Conservation (phyloP, 768 basidiomycete species). For the Hericium alpestre region DNA sequence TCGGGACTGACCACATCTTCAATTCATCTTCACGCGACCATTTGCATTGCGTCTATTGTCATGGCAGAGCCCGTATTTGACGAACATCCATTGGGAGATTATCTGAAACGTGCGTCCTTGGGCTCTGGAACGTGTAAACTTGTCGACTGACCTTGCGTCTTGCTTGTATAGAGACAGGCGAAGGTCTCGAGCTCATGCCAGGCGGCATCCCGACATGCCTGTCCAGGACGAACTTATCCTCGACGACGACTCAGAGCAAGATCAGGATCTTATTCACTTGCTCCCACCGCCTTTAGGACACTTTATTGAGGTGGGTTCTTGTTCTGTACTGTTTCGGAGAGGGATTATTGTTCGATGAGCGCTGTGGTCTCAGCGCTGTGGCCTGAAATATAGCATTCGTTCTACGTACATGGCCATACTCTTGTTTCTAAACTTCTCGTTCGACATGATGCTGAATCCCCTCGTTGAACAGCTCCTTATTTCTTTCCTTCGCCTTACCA, state of each 20-base stretch:
- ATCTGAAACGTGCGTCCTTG: conserved; percentile 10
- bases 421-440: background rate
- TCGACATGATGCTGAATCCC: background rate
- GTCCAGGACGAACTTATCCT: background rate
- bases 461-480: conserved; percentile 5
- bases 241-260: conserved; percentile 2
- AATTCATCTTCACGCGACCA: background rate
- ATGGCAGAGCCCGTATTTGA: conserved; percentile 14
- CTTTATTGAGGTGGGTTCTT: background rate
- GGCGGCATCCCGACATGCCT: conserved; percentile 8
- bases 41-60: background rate
- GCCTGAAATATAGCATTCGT: too few relatives aligned
- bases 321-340: too few relatives aligned
- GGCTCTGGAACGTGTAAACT: background rate
- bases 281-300: conserved; percentile 1
- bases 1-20: background rate
- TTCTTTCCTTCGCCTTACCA: background rate
- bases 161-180: conserved; percentile 10
- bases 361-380: too few relatives aligned
- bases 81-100: conserved; percentile 11
- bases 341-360: too few relatives aligned
- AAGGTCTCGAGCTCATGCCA: conserved; percentile 11
- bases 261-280: conserved; percentile 8
- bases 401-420: background rate
- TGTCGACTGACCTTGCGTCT: background rate